Evolutionary conservation across 2,329 filamentous ascomycete genomes (phyloP), one percentile per base, ranked within the genome.

Genomic region (Bisporella sp.): DNA sequence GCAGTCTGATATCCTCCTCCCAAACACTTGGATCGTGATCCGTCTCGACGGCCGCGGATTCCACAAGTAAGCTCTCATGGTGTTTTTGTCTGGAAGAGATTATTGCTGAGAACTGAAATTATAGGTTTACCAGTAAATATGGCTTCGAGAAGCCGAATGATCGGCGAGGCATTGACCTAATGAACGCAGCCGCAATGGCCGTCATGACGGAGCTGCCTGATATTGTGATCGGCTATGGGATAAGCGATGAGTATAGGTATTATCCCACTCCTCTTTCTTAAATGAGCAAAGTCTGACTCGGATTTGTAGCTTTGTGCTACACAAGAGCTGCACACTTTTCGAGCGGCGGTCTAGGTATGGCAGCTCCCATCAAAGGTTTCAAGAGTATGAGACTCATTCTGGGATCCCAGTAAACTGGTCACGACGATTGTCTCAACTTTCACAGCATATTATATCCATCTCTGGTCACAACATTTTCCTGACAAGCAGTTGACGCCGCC

Each of bases 21-120:
- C 85, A 48, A 95, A 95, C 65, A 97, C 92, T 30, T 99, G 91
- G 90, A 86, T 97, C 50, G 89, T 97, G 21, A 84, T 99, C 50
- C 84, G 93, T 53, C 84, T 99, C 62, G 93, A 99, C 70, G 93
- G 93, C 29, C 79, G 92, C 57, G 91, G 90, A 13, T 99, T 99
- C 70, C 93, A 91, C 62, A 96, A 95, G 89, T 95, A 73, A 65
- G 21, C 21, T 21, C 21, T 21, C 21, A 69, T 46, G 6, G 28
- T 4, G 11, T 33, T 37, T 7, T 32, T n/a, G 12, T 13, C n/a
- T 32, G 4, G 28, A 35, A 4, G 45, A 12, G 8, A 11, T n/a
- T 21, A 32, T 32, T 37, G 54, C 31, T 52, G 39, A 37, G 7
- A 55, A 32, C 21, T 45, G 9, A 33, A 13, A 45, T 21, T 28